These are phyloP conservation scores for Orbilia ellipsospora DNA, from an alignment of 2,329 filamentous ascomycete genomes.

Conservation along the genomic window DNA sequence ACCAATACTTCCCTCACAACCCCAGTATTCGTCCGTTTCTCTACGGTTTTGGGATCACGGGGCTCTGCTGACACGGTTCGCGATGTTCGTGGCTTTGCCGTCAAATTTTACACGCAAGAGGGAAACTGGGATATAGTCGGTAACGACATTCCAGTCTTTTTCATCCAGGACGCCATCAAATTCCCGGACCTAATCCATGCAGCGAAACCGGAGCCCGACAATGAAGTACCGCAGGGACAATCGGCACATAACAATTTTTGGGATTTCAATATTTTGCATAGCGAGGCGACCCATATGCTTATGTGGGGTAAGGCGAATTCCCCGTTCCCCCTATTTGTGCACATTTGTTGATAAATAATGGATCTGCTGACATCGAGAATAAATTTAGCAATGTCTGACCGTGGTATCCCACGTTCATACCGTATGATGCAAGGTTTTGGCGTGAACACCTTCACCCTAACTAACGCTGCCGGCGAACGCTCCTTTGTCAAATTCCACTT, in stretches of 20 bases:
- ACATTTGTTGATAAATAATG: neutral
- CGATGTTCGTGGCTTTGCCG: slow-evolving; percentile 83
- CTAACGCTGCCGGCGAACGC: slow-evolving; percentile 75
- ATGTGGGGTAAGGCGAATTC: slow-evolving; percentile 69
- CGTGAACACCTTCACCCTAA: slow-evolving; percentile 80
- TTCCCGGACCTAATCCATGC: slow-evolving; percentile 75
- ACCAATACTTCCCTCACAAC: slow-evolving; percentile 76
- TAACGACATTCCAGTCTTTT: slow-evolving; percentile 80
- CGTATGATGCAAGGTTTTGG: slow-evolving; percentile 90
- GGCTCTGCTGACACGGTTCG: slow-evolving; percentile 83
- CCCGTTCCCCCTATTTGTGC: neutral
- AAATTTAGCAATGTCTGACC: slow-evolving; percentile 72
- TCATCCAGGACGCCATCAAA: slow-evolving; percentile 80
- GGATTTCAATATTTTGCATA: slow-evolving; percentile 76
- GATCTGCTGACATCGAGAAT: neutral
- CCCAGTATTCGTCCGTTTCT: slow-evolving; percentile 78
- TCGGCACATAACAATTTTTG: slow-evolving; percentile 80
- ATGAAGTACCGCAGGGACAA: slow-evolving; percentile 77
- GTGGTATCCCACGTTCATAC: slow-evolving; percentile 77
- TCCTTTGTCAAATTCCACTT: slow-evolving; percentile 83
- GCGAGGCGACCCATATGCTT: slow-evolving; percentile 80
- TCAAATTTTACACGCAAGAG: slow-evolving; percentile 81
- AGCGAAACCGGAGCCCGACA: slow-evolving; percentile 76
- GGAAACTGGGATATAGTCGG: slow-evolving; percentile 81
- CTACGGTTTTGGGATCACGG: slow-evolving; percentile 78